Base-by-base conservation (phyloP, 2,329 filamentous ascomycete species). In the Talaromyces marneffei region DNA sequence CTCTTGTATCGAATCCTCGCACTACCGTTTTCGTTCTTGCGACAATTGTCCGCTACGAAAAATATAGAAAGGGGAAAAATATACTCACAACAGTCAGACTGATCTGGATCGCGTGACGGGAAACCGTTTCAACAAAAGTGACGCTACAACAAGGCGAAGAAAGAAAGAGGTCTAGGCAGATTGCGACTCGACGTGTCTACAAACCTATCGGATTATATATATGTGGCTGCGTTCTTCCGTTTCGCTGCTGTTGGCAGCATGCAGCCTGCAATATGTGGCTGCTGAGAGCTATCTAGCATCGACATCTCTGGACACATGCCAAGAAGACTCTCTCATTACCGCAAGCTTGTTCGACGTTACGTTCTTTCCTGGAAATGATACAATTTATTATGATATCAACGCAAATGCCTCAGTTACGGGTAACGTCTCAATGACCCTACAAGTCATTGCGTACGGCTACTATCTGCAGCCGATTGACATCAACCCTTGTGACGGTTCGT, bases 371-470 rank as follows among this genome's bases (percentile, higher is more conserved):
- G 44, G 53, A 33, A 64, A 64, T 25, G 29, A 56, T 44, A 60
- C 62, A 5, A 48, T 64, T 29, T 46, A 35, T 31, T 64, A 64
- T 46, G 56, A 64, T 48, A 64, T 64, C 44, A 50, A 56, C 18
- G 62, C 62, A n/a, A 57, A 64, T 29, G 55, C 62, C 25, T 60
- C 60, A 9, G 46, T 64, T 16, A 64, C 62, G 8, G 62, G 62
- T 18, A 62, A 60, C 29, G 59, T 64, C 18, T 62, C 59, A 31
- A 25, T 64, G 48, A 27, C 46, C 20, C 46, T 64, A 16, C 55
- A 64, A 42, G 62, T 64, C 14, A 64, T 64, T 55, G 62, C 62
- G 5, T 64, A 64, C 52, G 62, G 62, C 14, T 64, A 60, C 37
- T 57, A 53, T n/a, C 33, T 61, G 0, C 39, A 55, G 14, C 54